phyloP scores from a whole-genome alignment of 225 moss, liverwort and hornwort genomes.

The Rhytidiadelphus loreus region DNA sequence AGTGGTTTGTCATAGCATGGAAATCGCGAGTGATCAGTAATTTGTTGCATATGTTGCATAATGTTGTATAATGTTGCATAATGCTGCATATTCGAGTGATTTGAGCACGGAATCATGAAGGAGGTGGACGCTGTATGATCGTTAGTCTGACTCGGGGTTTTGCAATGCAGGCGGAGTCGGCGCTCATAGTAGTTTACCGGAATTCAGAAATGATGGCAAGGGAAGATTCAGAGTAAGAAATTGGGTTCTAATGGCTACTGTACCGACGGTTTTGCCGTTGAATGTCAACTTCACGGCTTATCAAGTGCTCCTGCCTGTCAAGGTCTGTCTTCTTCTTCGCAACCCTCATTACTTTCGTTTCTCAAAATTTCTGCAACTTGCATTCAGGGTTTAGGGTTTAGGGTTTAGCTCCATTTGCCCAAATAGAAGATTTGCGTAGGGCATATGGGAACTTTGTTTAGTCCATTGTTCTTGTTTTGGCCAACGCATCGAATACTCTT shows the following conservation, averaged over 20 bases:
- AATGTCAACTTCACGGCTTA: constrained; percentile 28
- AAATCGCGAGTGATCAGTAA: not conserved
- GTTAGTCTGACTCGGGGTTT: not conserved
- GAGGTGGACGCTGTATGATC: not conserved
- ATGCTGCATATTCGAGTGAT: not conserved
- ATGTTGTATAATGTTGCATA: not conserved
- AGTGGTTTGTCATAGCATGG: not conserved
- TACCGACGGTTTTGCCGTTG: constrained; percentile 32
- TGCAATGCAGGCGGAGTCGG: not conserved
- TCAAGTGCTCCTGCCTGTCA: constrained; percentile 27
- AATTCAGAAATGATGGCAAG: not conserved
- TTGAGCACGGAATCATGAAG: not conserved
- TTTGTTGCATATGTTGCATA: not conserved
- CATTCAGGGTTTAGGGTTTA: not conserved
- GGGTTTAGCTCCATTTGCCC: not conserved
- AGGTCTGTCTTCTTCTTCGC: not conserved
- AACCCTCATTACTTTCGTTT: not conserved
- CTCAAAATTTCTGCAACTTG: not conserved
- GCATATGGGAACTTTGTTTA: not conserved
- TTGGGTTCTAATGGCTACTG: not conserved
- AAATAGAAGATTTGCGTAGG: not conserved
- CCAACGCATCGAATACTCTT: not conserved
- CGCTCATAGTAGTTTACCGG: not conserved
- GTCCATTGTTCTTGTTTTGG: not conserved
- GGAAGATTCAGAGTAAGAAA: not conserved